phyloP scores from a whole-genome alignment of 495 filamentous ascomycete genomes.

The Cercophora sp. region DNA sequence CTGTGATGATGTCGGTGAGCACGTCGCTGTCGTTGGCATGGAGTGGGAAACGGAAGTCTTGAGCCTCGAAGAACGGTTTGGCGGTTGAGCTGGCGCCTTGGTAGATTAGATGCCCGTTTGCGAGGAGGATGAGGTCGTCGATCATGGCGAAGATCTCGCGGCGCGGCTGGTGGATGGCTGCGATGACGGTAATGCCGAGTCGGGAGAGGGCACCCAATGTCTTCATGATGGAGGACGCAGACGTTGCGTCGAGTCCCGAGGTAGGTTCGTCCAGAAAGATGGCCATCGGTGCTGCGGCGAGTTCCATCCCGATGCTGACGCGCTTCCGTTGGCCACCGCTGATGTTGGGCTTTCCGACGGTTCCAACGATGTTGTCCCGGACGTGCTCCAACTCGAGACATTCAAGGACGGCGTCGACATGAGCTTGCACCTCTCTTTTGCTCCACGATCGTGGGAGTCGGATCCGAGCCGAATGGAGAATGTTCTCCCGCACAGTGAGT shows the following conservation, averaged over 20 bases:
- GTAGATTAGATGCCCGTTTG: conserved; percentile 43
- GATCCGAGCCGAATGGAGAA: conserved; percentile 50
- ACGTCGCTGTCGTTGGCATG: conserved; percentile 44
- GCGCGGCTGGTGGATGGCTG: conserved; percentile 44
- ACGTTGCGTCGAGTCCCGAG: conserved; percentile 60
- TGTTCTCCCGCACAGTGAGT: conserved; percentile 50
- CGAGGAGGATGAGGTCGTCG: conserved; percentile 43
- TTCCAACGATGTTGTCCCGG: conserved; percentile 40
- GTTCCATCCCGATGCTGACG: conserved; percentile 55
- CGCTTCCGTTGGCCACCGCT: conserved; percentile 49
- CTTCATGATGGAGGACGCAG: conserved; percentile 57
- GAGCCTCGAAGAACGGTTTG: conserved; percentile 40
- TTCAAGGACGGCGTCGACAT: conserved; percentile 43
- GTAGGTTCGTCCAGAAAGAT: conserved; percentile 66
- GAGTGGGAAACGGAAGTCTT: conserved; percentile 41
- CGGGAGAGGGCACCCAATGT: conserved; percentile 42
- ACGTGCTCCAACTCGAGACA: conserved; percentile 44
- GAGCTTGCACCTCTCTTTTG: conserved; percentile 32
- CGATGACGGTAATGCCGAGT: conserved; percentile 45
- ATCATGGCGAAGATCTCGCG: conserved; percentile 47
- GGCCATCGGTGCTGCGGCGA: conserved; percentile 61
- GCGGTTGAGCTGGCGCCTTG: conserved; percentile 34
- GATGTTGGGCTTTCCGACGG: conserved; percentile 40
- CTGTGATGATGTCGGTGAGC: conserved; percentile 50
- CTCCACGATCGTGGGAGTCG: conserved; percentile 41